Base-by-base conservation (phyloP, 2,329 filamentous ascomycete species). In the Emydomyces testavorans region DNA sequence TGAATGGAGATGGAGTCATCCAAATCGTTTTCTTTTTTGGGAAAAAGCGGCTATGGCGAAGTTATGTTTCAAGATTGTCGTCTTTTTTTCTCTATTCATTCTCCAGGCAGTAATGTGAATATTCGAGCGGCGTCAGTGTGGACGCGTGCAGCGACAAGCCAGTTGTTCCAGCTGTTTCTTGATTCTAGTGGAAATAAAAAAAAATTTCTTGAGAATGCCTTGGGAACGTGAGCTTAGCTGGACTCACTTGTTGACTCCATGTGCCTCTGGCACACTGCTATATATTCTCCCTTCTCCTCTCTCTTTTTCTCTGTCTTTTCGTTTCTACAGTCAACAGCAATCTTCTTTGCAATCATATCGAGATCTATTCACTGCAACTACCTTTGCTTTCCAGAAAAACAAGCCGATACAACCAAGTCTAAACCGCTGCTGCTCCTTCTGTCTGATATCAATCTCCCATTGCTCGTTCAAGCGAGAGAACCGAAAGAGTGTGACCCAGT, bases 111-210 rank as follows among this genome's bases (percentile, higher is more conserved):
- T 21, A 38, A 38, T 16, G 35, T 18, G 18, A n/a, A 38, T 8
- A 7, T 7, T 18, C 11, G 29, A 31, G 38, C 24, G 24, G 38
- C 24, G 11, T 24, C 38, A n/a, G 10, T 31, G 93, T 82, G 67
- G 79, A 86, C 2, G 86, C 74, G 65, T 94, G 86, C 2, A 94
- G 87, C 11, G 83, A 89, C 45, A 96, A 84, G 52, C 89, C 84
- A 6, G n/a, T 31, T 8, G 29, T n/a, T 38, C 11, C 2, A n/a
- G n/a, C n/a, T n/a, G n/a, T n/a, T n/a, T n/a, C n/a, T n/a, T n/a
- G n/a, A n/a, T n/a, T n/a, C n/a, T n/a, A n/a, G n/a, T n/a, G n/a
- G n/a, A n/a, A n/a, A n/a, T n/a, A n/a, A n/a, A n/a, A n/a, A n/a
- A n/a, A n/a, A n/a, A 2, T 28, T 21, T 7, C n/a, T n/a, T 18